Conservation (phyloP, 306 rosid species). For the Cicer bijugum region DNA sequence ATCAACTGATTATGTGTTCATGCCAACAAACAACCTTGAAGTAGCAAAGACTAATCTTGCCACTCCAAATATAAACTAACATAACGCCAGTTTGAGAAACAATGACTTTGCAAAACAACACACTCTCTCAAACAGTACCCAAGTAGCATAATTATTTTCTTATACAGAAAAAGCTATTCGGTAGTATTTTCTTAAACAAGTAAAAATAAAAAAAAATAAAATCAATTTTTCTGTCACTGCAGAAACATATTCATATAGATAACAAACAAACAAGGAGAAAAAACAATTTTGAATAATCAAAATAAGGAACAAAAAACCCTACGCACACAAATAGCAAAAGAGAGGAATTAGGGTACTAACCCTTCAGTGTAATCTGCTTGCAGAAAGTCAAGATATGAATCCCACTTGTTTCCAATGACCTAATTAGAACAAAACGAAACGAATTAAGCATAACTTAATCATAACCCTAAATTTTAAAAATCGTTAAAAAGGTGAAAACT, state of each 20-base stretch:
- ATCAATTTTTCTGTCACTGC: neutral
- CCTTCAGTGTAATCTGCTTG: slow-evolving; percentile 93
- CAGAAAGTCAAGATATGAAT: slow-evolving; percentile 81
- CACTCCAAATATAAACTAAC: neutral
- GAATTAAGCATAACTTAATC: neutral
- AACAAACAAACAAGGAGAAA: neutral
- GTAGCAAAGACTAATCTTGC: neutral
- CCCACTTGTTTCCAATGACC: slow-evolving; percentile 99
- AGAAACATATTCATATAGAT: neutral
- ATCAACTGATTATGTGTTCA: neutral
- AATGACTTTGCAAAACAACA: neutral
- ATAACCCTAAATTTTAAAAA: slow-evolving; percentile 43
- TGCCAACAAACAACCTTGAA: neutral
- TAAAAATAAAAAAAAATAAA: neutral
- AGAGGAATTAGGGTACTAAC: slow-evolving; percentile 46
- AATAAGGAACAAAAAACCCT: neutral
- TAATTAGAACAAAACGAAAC: slow-evolving; percentile 38
- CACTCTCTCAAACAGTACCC: slow-evolving; percentile 4
- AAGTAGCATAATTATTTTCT: neutral
- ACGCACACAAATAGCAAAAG: neutral
- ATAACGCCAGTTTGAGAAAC: neutral
- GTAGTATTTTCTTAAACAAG: neutral
- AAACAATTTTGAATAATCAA: neutral
- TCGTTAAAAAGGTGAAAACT: neutral
- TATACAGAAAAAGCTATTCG: neutral